Percentiles rank a stretch among this genome's conserved stretches.
phyloP scores from a whole-genome alignment of 352 stramenopile genomes.

The Globisporangium paroecandrum region DNA sequence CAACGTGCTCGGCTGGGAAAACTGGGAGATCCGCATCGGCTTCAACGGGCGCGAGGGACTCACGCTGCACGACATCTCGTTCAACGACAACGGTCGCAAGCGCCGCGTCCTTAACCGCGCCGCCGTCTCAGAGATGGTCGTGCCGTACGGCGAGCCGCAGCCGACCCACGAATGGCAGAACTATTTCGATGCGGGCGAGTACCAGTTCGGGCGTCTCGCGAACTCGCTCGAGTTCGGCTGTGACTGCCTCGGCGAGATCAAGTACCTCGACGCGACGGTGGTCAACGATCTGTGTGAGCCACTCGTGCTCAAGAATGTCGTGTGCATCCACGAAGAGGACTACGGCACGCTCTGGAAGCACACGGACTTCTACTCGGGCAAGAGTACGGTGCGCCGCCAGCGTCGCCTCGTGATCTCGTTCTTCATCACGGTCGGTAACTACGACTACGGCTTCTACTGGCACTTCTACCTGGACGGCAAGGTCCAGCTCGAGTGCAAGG shows the following conservation, averaged over 20 bases:
- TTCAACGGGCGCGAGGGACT: slow-evolving; percentile 83
- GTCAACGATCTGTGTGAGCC: slow-evolving; percentile 53
- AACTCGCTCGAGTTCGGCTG: slow-evolving; percentile 81
- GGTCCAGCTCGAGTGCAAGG: slow-evolving; percentile 81
- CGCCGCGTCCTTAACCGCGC: slow-evolving; percentile 63
- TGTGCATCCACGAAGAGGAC: slow-evolving; percentile 88
- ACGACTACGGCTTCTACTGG: slow-evolving; percentile 84
- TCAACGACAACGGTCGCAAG: slow-evolving; percentile 34
- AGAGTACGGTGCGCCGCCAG: slow-evolving; percentile 46
- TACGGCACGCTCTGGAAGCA: slow-evolving; percentile 80
- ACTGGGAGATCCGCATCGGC: slow-evolving; percentile 76
- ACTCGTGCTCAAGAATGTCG: slow-evolving; percentile 52
- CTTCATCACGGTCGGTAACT: slow-evolving; percentile 86
- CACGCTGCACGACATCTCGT: slow-evolving; percentile 67
- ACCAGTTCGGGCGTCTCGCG: slow-evolving; percentile 69
- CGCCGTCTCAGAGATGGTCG: slow-evolving; percentile 82
- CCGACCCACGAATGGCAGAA: slow-evolving; percentile 76
- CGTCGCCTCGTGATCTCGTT: slow-evolving; percentile 80
- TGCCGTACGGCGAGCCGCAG: slow-evolving; percentile 75
- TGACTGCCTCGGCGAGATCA: slow-evolving; percentile 80
- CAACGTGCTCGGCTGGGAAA: slow-evolving; percentile 73
- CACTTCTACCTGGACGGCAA: slow-evolving; percentile 67
- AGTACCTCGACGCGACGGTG: slow-evolving; percentile 78
- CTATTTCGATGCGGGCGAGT: slow-evolving; percentile 85
- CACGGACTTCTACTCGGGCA: slow-evolving; percentile 33